phyloP scores from a whole-genome alignment of 1,284 basidiomycete genomes.

The Pseudozyma tsukubaensis region DNA sequence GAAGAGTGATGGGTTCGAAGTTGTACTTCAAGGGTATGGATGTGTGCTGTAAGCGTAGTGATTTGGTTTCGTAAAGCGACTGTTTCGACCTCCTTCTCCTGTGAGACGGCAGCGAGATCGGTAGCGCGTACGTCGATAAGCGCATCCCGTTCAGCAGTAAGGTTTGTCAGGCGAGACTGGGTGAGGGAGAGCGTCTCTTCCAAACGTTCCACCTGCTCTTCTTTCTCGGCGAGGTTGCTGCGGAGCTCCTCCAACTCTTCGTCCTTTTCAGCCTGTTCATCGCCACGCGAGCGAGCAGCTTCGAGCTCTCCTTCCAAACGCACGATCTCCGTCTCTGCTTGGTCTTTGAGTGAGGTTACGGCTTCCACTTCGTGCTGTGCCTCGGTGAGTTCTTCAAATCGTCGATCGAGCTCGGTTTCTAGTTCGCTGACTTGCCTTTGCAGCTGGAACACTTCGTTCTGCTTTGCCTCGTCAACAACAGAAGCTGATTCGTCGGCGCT shows the following conservation, averaged over 20 bases:
- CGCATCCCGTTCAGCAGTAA: constrained; percentile 7
- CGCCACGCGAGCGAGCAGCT: neutral
- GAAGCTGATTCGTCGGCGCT: neutral
- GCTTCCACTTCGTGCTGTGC: constrained; percentile 25
- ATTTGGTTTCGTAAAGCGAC: neutral
- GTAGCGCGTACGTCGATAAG: neutral
- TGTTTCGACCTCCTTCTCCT: neutral
- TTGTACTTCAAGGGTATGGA: constrained; percentile 15
- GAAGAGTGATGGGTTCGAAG: constrained; percentile 9
- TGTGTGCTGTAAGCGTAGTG: constrained; percentile 10
- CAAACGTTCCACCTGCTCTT: constrained; percentile 10
- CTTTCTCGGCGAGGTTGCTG: constrained; percentile 6
- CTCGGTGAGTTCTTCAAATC: constrained; percentile 31
- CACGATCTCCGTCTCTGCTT: neutral
- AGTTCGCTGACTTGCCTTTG: constrained; percentile 13
- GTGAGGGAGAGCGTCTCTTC: constrained; percentile 34
- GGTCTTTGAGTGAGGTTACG: neutral
- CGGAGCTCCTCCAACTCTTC: constrained; percentile 10
- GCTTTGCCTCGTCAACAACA: neutral
- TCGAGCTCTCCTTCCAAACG: constrained; percentile 21
- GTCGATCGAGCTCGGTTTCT: constrained; percentile 22
- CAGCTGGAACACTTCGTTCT: neutral
- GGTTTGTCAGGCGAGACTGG: neutral
- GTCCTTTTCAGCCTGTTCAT: neutral
- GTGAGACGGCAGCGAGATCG: neutral